phyloP scores from a whole-genome alignment of 306 rosid genomes.

The Malus sieversii region DNA sequence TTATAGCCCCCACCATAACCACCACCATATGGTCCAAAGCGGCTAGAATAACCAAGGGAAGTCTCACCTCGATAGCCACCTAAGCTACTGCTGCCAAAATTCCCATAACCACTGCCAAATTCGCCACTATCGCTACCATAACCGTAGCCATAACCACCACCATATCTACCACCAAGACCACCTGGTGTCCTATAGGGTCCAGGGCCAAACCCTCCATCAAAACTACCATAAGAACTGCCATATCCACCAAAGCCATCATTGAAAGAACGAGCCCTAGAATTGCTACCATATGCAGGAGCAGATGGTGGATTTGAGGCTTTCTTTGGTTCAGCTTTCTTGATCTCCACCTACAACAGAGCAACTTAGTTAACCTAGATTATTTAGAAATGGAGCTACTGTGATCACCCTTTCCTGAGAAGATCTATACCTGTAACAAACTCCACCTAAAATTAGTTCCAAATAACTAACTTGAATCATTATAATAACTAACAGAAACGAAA shows the following conservation, averaged over 20 bases:
- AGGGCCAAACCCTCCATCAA: conserved; percentile 69
- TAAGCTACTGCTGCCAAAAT: conserved; percentile 53
- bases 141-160: conserved; percentile 54
- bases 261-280: conserved; percentile 89
- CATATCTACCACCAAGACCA: conserved; percentile 61
- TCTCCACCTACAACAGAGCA: conserved; percentile 99
- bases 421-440: conserved; percentile 44
- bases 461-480: neutral
- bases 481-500: conserved; percentile 8
- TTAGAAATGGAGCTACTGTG: conserved; percentile 24
- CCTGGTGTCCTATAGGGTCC: conserved; percentile 82
- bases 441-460: conserved; percentile 24
- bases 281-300: conserved; percentile 84
- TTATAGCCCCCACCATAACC: conserved; percentile 51
- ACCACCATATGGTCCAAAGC: conserved; percentile 52
- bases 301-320: conserved; percentile 88
- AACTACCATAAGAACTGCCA: conserved; percentile 76
- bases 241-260: conserved; percentile 72
- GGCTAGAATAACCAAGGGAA: conserved; percentile 51
- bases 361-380: conserved; percentile 76
- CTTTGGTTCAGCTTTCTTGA: conserved; percentile 99
- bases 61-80: conserved; percentile 55
- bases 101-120: conserved; percentile 50
- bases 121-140: conserved; percentile 48
- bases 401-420: conserved; percentile 32